phyloP scores from a whole-genome alignment of 805 yeast genomes.

The Candida ficus region DNA sequence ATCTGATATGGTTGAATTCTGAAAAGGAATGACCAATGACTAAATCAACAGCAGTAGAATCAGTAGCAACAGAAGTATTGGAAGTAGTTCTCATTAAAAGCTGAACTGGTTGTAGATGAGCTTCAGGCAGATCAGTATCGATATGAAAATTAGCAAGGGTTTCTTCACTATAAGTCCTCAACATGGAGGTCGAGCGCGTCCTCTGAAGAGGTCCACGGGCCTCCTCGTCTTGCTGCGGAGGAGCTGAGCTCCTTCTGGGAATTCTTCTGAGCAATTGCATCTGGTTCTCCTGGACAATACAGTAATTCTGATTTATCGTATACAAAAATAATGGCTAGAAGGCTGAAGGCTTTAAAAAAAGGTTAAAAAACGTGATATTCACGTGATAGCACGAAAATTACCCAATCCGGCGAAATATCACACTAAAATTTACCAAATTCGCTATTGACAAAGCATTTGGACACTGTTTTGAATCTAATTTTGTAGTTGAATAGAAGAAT shows the following conservation, averaged over 20 bases:
- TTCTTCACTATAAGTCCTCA: background rate
- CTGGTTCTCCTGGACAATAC: no score
- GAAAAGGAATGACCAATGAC: slow-evolving; percentile 18
- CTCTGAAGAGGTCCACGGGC: background rate
- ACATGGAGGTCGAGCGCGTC: background rate
- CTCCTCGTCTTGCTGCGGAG: background rate
- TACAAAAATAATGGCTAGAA: no score
- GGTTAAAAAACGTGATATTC: no score
- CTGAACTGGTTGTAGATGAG: background rate
- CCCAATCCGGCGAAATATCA: no score
- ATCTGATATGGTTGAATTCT: slow-evolving; percentile 25
- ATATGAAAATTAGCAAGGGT: no score
- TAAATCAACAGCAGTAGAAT: slow-evolving; percentile 19
- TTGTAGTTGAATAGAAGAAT: no score
- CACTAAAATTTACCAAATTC: no score
- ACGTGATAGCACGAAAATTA: no score
- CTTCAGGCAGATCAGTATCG: background rate
- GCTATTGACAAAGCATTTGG: no score
- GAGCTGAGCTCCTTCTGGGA: background rate
- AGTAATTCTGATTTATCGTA: no score
- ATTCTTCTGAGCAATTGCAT: background rate
- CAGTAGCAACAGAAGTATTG: background rate
- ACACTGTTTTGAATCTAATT: no score
- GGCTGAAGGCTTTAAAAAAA: no score
- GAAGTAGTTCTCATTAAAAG: background rate